Evolutionary conservation across 768 basidiomycete species (phyloP).

Genomic region (Naematelia encephala): DNA sequence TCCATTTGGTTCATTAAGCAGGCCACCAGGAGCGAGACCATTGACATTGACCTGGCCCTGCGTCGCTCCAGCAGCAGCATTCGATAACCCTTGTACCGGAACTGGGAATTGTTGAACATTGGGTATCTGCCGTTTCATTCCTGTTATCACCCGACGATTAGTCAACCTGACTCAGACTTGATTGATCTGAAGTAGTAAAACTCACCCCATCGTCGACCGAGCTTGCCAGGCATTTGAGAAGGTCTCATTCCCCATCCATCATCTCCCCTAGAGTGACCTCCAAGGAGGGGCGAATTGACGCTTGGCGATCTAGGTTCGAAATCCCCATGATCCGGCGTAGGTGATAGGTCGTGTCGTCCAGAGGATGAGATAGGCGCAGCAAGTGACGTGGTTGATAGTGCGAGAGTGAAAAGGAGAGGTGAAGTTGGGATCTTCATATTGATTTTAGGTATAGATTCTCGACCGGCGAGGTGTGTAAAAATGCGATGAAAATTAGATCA

Average conservation of each 20-base stretch:
- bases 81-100: background rate
- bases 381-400: constrained; percentile 25
- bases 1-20: background rate
- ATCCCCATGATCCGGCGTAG: constrained; percentile 15
- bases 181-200: background rate
- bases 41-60: too few relatives aligned
- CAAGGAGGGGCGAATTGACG: constrained; percentile 6
- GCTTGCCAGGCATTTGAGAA: constrained; percentile 4
- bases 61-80: background rate
- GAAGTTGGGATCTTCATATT: constrained; percentile 37
- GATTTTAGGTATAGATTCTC: constrained; percentile 1
- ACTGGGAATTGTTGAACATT: background rate
- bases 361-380: constrained; percentile 19
- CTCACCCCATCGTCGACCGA: constrained; percentile 7
- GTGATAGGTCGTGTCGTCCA: constrained; percentile 7
- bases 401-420: constrained; percentile 29
- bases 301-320: constrained; percentile 8
- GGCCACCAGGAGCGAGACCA: too few relatives aligned
- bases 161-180: background rate
- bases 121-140: background rate
- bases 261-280: background rate
- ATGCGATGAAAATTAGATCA: constrained; percentile 9
- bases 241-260: constrained; percentile 7
- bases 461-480: constrained; percentile 1
- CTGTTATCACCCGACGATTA: background rate